phyloP scores from a whole-genome alignment of 257 asterid genomes.

The Solanum appendiculatum region DNA sequence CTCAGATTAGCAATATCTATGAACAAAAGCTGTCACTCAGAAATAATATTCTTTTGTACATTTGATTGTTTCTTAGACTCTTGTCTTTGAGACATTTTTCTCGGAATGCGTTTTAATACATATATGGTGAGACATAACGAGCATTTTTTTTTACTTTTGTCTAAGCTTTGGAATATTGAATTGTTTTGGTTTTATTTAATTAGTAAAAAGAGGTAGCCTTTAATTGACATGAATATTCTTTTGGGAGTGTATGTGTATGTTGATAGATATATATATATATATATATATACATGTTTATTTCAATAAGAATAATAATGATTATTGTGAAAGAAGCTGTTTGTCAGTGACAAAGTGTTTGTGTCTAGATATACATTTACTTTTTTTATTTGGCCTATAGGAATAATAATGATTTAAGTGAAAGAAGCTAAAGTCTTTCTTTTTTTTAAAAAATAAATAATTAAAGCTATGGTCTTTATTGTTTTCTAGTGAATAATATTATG shows the following conservation, averaged over 20 bases:
- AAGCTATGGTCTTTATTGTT: neutral
- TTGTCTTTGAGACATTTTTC: neutral
- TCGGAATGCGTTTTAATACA: neutral
- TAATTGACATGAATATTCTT: neutral
- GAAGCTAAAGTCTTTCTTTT: neutral
- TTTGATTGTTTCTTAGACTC: slow-evolving; percentile 1
- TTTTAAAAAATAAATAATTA: neutral
- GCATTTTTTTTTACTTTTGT: neutral
- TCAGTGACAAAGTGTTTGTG: neutral
- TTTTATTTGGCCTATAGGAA: neutral
- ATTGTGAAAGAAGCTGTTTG: neutral
- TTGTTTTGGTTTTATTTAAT: neutral
- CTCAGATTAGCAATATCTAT: neutral
- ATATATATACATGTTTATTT: neutral
- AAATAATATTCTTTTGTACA: neutral
- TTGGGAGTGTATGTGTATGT: neutral
- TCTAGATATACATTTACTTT: neutral
- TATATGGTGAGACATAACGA: neutral
- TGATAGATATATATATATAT: too few relatives aligned
- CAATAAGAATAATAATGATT: neutral
- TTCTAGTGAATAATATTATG: neutral
- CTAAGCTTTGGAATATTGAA: neutral
- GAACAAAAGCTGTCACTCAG: slow-evolving; percentile 1
- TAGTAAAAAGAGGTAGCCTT: neutral
- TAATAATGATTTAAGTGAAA: neutral